A percentile compares a stretch with the other conserved stretches of the same genome.
phyloP scores from a whole-genome alignment of 2,329 filamentous ascomycete genomes.

The Chaetomiaceae sp. region DNA sequence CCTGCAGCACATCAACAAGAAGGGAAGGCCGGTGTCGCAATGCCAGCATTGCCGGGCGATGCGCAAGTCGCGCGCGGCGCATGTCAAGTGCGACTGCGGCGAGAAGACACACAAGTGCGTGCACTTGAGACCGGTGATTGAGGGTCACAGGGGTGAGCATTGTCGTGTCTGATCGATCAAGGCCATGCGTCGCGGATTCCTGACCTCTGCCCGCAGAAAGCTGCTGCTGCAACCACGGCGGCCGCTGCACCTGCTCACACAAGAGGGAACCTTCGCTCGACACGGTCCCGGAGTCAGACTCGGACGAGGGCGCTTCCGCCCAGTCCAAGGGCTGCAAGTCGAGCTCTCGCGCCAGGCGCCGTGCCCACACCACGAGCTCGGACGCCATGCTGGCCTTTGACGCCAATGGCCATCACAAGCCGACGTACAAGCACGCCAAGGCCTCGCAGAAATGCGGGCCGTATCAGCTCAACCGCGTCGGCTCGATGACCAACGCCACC shows the following conservation, averaged over 20 bases:
- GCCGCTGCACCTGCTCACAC: conserved; percentile 57
- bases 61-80: conserved; percentile 91
- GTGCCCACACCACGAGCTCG: conserved; percentile 57
- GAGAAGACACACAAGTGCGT: conserved; percentile 75
- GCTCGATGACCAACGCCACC: conserved; percentile 49
- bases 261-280: conserved; percentile 58
- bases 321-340: conserved; percentile 33
- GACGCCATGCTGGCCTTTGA: conserved; percentile 55
- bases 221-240: conserved; percentile 66
- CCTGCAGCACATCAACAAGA: conserved; percentile 92
- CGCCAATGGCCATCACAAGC: conserved; percentile 59
- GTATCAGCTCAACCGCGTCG: conserved; percentile 54
- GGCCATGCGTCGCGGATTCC: conserved; percentile 27
- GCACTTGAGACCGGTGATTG: conserved; percentile 51
- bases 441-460: conserved; percentile 56
- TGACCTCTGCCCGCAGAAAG: conserved; percentile 42
- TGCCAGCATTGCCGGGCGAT: conserved; percentile 93
- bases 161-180: conserved; percentile 23
- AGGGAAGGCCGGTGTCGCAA: conserved; percentile 95
- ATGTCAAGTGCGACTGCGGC: conserved; percentile 94
- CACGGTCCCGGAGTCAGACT: conserved; percentile 58
- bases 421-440: conserved; percentile 54
- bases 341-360: conserved; percentile 27
- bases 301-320: conserved; percentile 41
- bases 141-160: conserved; percentile 54